Conservation (phyloP, 768 basidiomycete genomes). For the Neoboletus brunneissimus region DNA sequence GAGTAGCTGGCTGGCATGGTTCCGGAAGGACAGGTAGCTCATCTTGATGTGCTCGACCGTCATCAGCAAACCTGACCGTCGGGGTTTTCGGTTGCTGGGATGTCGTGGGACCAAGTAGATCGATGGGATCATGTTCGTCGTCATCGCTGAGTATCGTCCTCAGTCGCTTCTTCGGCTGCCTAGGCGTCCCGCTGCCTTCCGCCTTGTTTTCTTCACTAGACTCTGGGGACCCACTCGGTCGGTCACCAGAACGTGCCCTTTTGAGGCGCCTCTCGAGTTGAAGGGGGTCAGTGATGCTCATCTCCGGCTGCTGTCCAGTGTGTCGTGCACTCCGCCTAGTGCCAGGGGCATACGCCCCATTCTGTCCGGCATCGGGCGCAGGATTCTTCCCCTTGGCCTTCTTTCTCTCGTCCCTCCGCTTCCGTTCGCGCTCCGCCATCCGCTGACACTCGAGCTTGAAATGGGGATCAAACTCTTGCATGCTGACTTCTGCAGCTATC, state of each 20-base stretch:
- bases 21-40: constrained; percentile 16
- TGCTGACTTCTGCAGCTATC: constrained; percentile 79
- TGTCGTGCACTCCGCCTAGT: constrained; percentile 69
- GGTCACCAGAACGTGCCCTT: constrained; percentile 60
- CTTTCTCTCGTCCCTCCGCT: constrained; percentile 53
- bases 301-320: constrained; percentile 69
- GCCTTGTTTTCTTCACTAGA: constrained; percentile 43
- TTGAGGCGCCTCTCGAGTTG: constrained; percentile 74
- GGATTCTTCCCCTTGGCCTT: constrained; percentile 36
- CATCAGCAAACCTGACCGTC: constrained; percentile 52
- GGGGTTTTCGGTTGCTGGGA: constrained; percentile 35
- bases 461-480: constrained; percentile 78
- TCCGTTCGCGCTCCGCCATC: constrained; percentile 76
- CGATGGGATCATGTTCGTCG: constrained; percentile 50
- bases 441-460: constrained; percentile 82
- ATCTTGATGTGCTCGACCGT: constrained; percentile 19
- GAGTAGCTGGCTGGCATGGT: neutral
- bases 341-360: constrained; percentile 43
- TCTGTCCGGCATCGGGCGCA: constrained; percentile 26
- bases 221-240: constrained; percentile 47
- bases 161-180: constrained; percentile 53
- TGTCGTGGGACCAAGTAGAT: constrained; percentile 31
- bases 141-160: constrained; percentile 44
- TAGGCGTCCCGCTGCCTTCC: constrained; percentile 37
- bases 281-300: constrained; percentile 70